A percentile compares a stretch with the other conserved stretches of the same genome.
These are phyloP conservation scores for Gracilaria domingensis DNA, from an alignment of 23 red algal genomes.

Conservation along the genomic window DNA sequence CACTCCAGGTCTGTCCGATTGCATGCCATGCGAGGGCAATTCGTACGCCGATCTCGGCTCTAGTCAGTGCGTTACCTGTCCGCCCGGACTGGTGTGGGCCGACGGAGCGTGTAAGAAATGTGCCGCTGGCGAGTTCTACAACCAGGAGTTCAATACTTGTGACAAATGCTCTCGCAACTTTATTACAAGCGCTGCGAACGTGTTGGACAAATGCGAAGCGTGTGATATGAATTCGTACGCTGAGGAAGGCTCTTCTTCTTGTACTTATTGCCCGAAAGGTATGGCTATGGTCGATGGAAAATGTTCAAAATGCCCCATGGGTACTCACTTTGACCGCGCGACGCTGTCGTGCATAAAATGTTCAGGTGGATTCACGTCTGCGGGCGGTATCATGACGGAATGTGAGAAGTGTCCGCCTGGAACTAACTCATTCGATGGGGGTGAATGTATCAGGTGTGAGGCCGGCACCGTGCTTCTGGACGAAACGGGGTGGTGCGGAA, in stretches of 20 bases:
- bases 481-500: background rate
- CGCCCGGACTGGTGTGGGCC: constrained; percentile 16
- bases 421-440: constrained; percentile 9
- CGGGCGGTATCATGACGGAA: constrained; percentile 1
- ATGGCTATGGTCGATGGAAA: constrained; percentile 10
- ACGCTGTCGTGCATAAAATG: background rate
- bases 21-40: constrained; percentile 1
- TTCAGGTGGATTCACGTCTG: constrained; percentile 10
- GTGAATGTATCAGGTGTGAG: constrained; percentile 21
- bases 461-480: background rate
- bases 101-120: constrained; percentile 19
- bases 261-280: constrained; percentile 5
- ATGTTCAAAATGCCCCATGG: constrained; percentile 9
- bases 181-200: background rate
- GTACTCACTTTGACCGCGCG: background rate
- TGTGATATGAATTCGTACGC: constrained; percentile 3
- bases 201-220: background rate
- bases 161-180: constrained; percentile 12
- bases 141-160: constrained; percentile 27
- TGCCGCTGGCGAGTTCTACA: constrained; percentile 23
- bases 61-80: background rate
- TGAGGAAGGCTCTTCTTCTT: constrained; percentile 10
- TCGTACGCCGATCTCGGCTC: constrained; percentile 5
- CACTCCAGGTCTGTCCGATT: constrained; percentile 2
- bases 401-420: constrained; percentile 12